Evolutionary conservation across 1,284 basidiomycete species (phyloP), one percentile per base, ranked within the genome.

Genomic region (Ustilago shanxiensis): DNA sequence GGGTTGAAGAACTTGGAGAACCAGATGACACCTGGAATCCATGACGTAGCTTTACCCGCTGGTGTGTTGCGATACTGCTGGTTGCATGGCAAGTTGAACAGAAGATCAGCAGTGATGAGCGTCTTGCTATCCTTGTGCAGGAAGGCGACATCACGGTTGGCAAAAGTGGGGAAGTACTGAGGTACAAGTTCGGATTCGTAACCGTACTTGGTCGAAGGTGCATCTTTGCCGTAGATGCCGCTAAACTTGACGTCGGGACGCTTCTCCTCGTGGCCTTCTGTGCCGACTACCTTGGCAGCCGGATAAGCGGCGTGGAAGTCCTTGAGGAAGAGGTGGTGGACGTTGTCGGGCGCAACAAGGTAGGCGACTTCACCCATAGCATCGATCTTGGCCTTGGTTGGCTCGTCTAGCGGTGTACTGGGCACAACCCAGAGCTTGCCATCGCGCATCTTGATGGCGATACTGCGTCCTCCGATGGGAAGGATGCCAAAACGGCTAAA

Each of bases 81-180:
- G 0, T 87, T 91, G 4, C 90, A 89, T 0, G 95, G 95, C 7
- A 98, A 88, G 87, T 98, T 98, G 88, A 96, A 92, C 5, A 98
- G 86, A 50, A 98, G 88, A 85, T 99, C 96, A 0, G 93, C 96
- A 84, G 93, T 89, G 64, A 98, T 90, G 60, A 98, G 88, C 0
- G 92, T 91, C 84, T 91, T 93, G 16, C 91, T 92, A 0, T 91
- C 89, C 16, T 88, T 87, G 84, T 98, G 96, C 72, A 93, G 90
- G 86, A 95, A 97, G 0, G 93, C 93, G 18, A 97, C 90, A 73
- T 98, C 96, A 84, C 94, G 91, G 86, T 95, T 95, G 77, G 88
- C 88, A 86, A 92, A 91, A 0, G 93, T 92, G 14, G 92, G 89
- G 82, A 96, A 95, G 85, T 92, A 93, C 82, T 72, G 59, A 3